These are phyloP conservation scores for Esteya vermicola DNA, from an alignment of 2,329 filamentous ascomycete genomes.

Conservation along the genomic window DNA sequence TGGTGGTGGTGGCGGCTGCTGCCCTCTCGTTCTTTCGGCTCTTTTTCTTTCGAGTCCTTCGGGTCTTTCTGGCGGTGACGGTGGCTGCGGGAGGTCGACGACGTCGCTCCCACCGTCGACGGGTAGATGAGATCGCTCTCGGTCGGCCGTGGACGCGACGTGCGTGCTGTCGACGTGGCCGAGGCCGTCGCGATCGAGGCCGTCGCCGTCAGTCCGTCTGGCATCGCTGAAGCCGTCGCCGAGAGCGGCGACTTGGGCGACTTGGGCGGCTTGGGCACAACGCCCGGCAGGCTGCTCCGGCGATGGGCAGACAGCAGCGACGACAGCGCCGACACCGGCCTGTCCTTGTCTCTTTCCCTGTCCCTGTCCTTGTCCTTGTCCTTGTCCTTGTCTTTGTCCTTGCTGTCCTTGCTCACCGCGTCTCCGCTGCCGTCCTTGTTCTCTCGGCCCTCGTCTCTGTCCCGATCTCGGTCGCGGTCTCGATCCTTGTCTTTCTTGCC, in stretches of 20 bases:
- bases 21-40: neutral
- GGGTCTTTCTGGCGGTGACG: conserved; percentile 1
- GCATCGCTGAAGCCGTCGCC: too few relatives aligned
- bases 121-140: conserved; percentile 9
- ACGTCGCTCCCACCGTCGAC: neutral
- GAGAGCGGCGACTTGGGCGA: conserved; percentile 3
- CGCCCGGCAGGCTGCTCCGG: too few relatives aligned
- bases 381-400: neutral
- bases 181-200: neutral
- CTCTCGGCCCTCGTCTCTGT: neutral
- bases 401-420: too few relatives aligned
- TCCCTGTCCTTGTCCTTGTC: neutral
- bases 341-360: neutral
- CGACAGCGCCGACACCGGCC: conserved; percentile 3
- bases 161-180: too few relatives aligned
- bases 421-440: too few relatives aligned
- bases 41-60: neutral
- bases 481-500: neutral
- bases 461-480: neutral
- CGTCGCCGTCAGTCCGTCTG: too few relatives aligned
- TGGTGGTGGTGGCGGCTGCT: neutral
- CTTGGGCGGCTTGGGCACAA: neutral
- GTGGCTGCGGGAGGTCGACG: conserved; percentile 1
- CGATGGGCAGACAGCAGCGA: conserved; percentile 8
- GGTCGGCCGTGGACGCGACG: conserved; percentile 3